Evolutionary conservation across 2,329 filamentous ascomycete species (phyloP), one percentile per base, ranked within the genome.

Genomic region (Neurospora sp.): DNA sequence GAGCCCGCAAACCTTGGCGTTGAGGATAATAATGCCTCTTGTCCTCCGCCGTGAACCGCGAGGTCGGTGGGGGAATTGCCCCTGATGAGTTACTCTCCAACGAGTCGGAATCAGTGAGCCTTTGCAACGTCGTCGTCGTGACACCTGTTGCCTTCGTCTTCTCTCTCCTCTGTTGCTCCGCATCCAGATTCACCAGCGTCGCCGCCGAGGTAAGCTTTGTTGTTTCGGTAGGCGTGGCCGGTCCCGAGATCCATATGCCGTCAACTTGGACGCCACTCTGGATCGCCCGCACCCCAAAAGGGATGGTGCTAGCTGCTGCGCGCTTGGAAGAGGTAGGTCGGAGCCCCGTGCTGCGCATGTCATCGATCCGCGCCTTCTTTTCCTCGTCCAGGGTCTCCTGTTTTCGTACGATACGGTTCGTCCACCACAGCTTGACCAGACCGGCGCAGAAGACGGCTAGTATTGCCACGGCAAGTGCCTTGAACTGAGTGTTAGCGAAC

Each of bases 261-360:
- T 97, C 92, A 8, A 97, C 87, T 77, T 95, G 87, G 62, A 96
- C 84, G 6, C 93, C 93, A 74, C 87, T 91, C 78, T 97, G 90
- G 66, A 97, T 87, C 7, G 94, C 94, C 74, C 91, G 89, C 68
- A 96, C 88, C 23, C 95, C 94, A 76, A 97, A 97, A 0, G 93
- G 93, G 42, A 96, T 87, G 10, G 92, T 90, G 68, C 87, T 83
- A 19, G 75, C 71, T 62, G 46, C 46, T 52, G 23, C 23, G 38
- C 78, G 76, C 67, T 80, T 77, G 7, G 77, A 71, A 75, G 79
- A 78, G 52, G 23, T 62, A 62, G 7, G 52, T 36, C 28, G 52
- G 67, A 88, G 83, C 76, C 83, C 88, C 72, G 82, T 88, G 78
- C 80, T 86, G 72, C 80, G 85, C 82, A 88, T 82, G 75, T 88